These are phyloP conservation scores for Kalmusia sp. DNA, from an alignment of 2,329 filamentous ascomycete genomes.

Conservation along the genomic window DNA sequence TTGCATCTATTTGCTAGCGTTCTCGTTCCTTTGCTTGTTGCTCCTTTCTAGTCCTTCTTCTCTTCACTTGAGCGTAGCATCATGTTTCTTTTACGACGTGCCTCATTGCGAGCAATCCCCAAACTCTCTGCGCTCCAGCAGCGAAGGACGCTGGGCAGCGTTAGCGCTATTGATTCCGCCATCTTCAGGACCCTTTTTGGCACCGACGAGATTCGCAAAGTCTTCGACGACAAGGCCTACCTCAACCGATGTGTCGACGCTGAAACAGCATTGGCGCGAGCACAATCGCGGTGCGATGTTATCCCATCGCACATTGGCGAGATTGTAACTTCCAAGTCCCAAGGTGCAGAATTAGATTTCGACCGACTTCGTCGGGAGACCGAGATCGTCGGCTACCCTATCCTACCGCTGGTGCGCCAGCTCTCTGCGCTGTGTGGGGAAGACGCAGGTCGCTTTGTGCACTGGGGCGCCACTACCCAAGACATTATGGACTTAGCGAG, in stretches of 20 bases:
- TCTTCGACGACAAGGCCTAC: slow-evolving; percentile 60
- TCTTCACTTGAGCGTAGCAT: slow-evolving; percentile 16
- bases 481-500: slow-evolving; percentile 66
- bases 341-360: slow-evolving; percentile 49
- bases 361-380: slow-evolving; percentile 54
- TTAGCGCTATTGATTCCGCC: slow-evolving; percentile 55
- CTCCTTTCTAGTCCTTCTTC: slow-evolving; percentile 10
- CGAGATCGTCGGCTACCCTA: slow-evolving; percentile 63
- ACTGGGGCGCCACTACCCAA: slow-evolving; percentile 67
- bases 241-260: slow-evolving; percentile 58
- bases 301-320: slow-evolving; percentile 53
- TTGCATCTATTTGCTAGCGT: slow-evolving; percentile 12
- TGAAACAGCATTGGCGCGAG: slow-evolving; percentile 60
- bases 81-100: slow-evolving; percentile 40
- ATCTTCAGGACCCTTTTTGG: slow-evolving; percentile 61
- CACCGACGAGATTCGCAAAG: slow-evolving; percentile 58
- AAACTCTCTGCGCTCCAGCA: slow-evolving; percentile 23
- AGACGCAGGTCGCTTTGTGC: slow-evolving; percentile 55
- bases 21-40: slow-evolving; percentile 14
- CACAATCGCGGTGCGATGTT: slow-evolving; percentile 56
- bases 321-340: slow-evolving; percentile 37
- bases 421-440: slow-evolving; percentile 49
- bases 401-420: slow-evolving; percentile 60
- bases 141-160: slow-evolving; percentile 37
- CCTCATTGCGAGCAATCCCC: slow-evolving; percentile 27